phyloP scores from a whole-genome alignment of 768 basidiomycete species.

The Krasilnikovozyma curviuscula region DNA sequence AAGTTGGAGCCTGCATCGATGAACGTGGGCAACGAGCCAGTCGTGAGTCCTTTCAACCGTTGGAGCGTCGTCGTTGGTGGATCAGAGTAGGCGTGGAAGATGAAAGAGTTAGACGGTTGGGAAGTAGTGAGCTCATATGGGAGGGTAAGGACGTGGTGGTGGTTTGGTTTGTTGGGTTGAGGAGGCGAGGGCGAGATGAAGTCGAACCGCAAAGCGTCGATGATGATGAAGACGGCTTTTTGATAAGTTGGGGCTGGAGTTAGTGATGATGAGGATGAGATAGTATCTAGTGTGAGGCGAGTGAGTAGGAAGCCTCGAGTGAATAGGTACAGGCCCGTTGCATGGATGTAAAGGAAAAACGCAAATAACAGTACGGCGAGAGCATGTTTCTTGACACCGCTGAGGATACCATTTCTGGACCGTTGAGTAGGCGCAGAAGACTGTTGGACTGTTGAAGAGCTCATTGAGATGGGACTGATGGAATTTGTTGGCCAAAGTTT shows the following conservation, averaged over 20 bases:
- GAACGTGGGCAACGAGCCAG: conserved; percentile 87
- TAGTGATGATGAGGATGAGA: conserved; percentile 25
- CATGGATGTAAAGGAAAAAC: conserved; percentile 6
- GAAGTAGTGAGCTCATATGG: conserved; percentile 49
- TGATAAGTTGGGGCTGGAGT: conserved; percentile 41
- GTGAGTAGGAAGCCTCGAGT: conserved; percentile 76
- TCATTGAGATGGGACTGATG: too few relatives aligned
- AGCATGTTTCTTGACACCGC: background rate
- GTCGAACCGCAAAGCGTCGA: conserved; percentile 86
- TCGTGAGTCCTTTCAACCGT: conserved; percentile 82
- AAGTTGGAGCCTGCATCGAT: conserved; percentile 87
- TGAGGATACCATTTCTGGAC: background rate
- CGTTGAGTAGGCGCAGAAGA: background rate
- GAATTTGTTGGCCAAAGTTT: too few relatives aligned
- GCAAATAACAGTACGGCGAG: conserved; percentile 4
- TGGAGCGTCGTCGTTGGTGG: conserved; percentile 91
- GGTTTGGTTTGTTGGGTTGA: conserved; percentile 30
- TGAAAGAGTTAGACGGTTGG: conserved; percentile 52
- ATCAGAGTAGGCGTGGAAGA: conserved; percentile 78
- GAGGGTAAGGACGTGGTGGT: conserved; percentile 64
- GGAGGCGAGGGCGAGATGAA: conserved; percentile 56
- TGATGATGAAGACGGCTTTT: conserved; percentile 63
- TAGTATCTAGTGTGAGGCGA: conserved; percentile 47
- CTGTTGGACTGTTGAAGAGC: too few relatives aligned
- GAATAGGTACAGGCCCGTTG: conserved; percentile 48